Evolutionary conservation across 345 rosid genomes (phyloP).

Genomic region (Hibiscus tridactylites): DNA sequence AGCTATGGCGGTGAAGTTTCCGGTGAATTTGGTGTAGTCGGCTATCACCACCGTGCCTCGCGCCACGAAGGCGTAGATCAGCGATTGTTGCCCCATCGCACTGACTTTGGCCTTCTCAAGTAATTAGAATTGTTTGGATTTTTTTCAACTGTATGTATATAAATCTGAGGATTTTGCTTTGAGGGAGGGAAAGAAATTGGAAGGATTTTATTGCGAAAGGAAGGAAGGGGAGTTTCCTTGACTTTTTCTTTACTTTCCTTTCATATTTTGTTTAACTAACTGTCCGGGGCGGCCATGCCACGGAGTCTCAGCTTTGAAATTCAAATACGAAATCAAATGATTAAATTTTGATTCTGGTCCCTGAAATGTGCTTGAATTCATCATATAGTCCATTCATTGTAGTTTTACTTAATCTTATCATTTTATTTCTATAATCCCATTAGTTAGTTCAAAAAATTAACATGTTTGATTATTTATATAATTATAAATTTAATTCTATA

Average conservation of each 20-base stretch:
- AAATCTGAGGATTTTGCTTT: no score
- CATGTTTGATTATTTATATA: no score
- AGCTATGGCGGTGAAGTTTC: slow-evolving; percentile 55
- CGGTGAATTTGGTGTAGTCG: slow-evolving; percentile 51
- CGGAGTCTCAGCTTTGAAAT: slow-evolving; percentile 9
- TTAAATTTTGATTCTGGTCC: no score
- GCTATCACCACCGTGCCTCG: slow-evolving; percentile 46
- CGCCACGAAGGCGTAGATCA: slow-evolving; percentile 59
- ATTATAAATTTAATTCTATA: no score
- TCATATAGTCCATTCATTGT: no score
- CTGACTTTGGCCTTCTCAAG: neutral
- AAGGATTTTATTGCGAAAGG: neutral
- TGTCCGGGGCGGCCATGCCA: slow-evolving; percentile 27
- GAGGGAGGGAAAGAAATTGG: slow-evolving; percentile 1
- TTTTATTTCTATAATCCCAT: no score
- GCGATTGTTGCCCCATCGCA: slow-evolving; percentile 44
- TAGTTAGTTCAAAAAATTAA: no score
- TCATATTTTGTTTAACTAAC: slow-evolving; percentile 7
- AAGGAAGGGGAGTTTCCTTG: slow-evolving; percentile 1
- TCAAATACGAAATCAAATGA: neutral
- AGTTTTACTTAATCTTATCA: no score
- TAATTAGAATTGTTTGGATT: no score
- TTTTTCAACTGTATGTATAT: no score
- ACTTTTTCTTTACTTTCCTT: neutral
- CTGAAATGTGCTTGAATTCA: no score